phyloP scores from a whole-genome alignment of 2,329 filamentous ascomycete species.

The Ambrosiella beaveri region DNA sequence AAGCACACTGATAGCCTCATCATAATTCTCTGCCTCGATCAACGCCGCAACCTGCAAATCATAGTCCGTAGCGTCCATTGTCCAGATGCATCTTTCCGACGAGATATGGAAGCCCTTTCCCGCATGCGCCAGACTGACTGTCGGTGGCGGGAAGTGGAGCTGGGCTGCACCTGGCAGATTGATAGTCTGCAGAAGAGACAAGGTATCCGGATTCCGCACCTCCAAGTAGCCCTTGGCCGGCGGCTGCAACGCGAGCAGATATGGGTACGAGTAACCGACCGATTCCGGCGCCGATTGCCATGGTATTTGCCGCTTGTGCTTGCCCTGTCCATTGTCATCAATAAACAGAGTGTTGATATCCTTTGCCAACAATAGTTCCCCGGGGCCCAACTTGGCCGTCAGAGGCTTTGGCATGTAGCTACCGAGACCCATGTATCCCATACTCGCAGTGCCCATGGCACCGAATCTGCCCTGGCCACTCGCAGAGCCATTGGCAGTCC shows the following conservation, averaged over 20 bases:
- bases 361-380: slow-evolving; percentile 83
- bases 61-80: slow-evolving; percentile 87
- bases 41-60: slow-evolving; percentile 76
- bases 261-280: slow-evolving; percentile 93
- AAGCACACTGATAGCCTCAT: slow-evolving; percentile 83
- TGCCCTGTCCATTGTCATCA: slow-evolving; percentile 60
- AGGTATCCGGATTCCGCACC: slow-evolving; percentile 78
- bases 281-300: slow-evolving; percentile 80
- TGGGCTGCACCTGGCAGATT: slow-evolving; percentile 64
- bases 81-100: slow-evolving; percentile 84
- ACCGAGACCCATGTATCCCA: slow-evolving; percentile 93
- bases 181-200: slow-evolving; percentile 78
- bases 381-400: slow-evolving; percentile 63
- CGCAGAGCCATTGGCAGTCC: slow-evolving; percentile 48
- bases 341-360: slow-evolving; percentile 94
- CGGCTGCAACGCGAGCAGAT: slow-evolving; percentile 72
- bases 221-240: slow-evolving; percentile 72
- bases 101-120: slow-evolving; percentile 90
- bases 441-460: slow-evolving; percentile 65
- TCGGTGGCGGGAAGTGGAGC: slow-evolving; percentile 82
- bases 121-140: slow-evolving; percentile 83
- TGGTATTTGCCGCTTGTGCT: slow-evolving; percentile 76
- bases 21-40: slow-evolving; percentile 54
- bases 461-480: slow-evolving; percentile 58
- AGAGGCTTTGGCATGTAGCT: slow-evolving; percentile 84